These are phyloP conservation scores for Eucommia ulmoides DNA, from an alignment of 257 asterid species.

Conservation along the genomic window DNA sequence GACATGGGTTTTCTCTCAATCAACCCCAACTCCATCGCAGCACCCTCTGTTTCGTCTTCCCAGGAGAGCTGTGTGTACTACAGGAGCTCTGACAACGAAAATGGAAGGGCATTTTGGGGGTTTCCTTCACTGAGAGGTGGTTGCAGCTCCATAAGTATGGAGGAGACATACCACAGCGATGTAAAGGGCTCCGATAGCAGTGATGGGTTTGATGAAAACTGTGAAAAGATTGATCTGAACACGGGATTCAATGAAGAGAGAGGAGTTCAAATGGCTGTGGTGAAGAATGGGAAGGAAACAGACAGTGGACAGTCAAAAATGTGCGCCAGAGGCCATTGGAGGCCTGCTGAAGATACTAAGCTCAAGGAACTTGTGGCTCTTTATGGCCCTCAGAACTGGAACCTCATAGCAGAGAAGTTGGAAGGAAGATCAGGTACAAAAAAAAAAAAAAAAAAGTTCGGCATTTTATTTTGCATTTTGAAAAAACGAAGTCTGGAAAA, in stretches of 20 bases:
- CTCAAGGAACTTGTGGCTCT: slow-evolving; percentile 33
- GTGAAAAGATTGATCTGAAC: not conserved
- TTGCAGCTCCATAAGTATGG: not conserved
- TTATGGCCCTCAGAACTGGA: slow-evolving; percentile 63
- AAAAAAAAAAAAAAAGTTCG: no score
- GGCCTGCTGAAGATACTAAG: slow-evolving; percentile 43
- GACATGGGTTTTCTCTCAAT: slow-evolving; percentile 29
- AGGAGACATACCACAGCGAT: slow-evolving; percentile 1
- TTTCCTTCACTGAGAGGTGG: slow-evolving; percentile 7
- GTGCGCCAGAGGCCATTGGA: slow-evolving; percentile 45
- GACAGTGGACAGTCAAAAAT: slow-evolving; percentile 6
- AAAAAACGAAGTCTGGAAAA: no score
- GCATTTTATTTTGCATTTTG: no score
- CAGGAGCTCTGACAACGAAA: slow-evolving; percentile 8
- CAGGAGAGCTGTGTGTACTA: slow-evolving; percentile 12
- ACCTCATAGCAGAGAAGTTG: slow-evolving; percentile 33
- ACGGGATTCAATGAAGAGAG: not conserved
- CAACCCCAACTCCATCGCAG: slow-evolving; percentile 5
- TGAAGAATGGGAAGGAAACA: slow-evolving; percentile 16
- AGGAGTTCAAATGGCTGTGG: slow-evolving; percentile 17
- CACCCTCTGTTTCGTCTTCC: slow-evolving; percentile 3
- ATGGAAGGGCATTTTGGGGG: slow-evolving; percentile 10
- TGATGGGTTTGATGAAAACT: slow-evolving; percentile 14
- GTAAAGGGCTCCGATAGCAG: slow-evolving; percentile 23
- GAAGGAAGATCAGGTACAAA: slow-evolving; percentile 35